phyloP scores from a whole-genome alignment of 1,139 yeast genomes.

The Protomyces gravidus region DNA sequence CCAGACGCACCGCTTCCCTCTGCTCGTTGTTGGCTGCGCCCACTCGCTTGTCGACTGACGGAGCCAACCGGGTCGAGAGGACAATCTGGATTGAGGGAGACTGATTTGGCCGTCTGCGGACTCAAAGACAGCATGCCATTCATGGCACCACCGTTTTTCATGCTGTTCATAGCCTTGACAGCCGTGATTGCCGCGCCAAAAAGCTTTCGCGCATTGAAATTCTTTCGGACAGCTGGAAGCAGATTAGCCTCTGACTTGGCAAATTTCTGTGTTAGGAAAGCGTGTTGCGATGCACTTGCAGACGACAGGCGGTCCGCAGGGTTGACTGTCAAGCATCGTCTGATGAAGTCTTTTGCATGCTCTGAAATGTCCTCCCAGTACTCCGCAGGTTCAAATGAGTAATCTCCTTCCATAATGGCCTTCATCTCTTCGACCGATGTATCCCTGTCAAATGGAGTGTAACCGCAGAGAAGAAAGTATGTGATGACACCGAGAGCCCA shows the following conservation, averaged over 20 bases:
- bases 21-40: neutral
- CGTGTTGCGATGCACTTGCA: constrained; percentile 49
- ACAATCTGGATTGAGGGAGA: constrained; percentile 20
- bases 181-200: constrained; percentile 24
- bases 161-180: constrained; percentile 26
- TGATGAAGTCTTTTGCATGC: constrained; percentile 56
- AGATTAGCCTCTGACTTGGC: constrained; percentile 37
- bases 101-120: constrained; percentile 37
- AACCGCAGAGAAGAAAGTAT: constrained; percentile 68
- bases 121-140: constrained; percentile 41
- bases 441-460: constrained; percentile 76
- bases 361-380: constrained; percentile 56
- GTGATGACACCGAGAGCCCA: constrained; percentile 77
- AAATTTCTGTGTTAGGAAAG: constrained; percentile 43
- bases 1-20: too few relatives aligned
- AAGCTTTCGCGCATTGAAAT: constrained; percentile 35
- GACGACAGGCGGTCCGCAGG: constrained; percentile 50
- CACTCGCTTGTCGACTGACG: neutral
- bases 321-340: constrained; percentile 52
- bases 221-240: constrained; percentile 41
- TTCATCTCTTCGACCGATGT: constrained; percentile 63
- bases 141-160: constrained; percentile 37
- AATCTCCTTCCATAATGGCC: constrained; percentile 57
- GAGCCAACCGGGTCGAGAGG: constrained; percentile 16
- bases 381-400: constrained; percentile 56